Percentiles rank a stretch among this genome's conserved stretches.
phyloP scores from a whole-genome alignment of 768 basidiomycete genomes.

The Termitomyces eurrhizus region DNA sequence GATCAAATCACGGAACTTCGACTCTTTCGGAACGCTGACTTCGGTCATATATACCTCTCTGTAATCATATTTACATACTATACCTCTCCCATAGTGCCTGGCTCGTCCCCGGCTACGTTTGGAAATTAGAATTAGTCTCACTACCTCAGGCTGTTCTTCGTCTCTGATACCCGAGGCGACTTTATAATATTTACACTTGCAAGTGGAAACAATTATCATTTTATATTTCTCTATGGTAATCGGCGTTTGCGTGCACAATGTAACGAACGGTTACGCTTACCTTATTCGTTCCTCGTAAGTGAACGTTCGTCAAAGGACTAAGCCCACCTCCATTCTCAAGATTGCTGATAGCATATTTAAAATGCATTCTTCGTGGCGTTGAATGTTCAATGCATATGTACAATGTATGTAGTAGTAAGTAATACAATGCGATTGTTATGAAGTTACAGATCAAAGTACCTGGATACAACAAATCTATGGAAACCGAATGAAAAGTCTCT shows the following conservation, averaged over 20 bases:
- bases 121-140: neutral
- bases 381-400: neutral
- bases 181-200: too few relatives aligned
- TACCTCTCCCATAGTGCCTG: neutral
- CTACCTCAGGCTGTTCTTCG: neutral
- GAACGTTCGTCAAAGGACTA: too few relatives aligned
- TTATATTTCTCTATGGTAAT: neutral
- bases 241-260: neutral
- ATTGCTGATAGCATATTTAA: neutral
- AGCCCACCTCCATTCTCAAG: neutral
- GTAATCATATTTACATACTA: neutral
- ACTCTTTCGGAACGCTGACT: neutral
- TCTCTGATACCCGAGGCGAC: neutral
- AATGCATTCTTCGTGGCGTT: neutral
- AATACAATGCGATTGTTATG: constrained; percentile 4
- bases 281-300: too few relatives aligned
- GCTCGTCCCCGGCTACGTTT: neutral
- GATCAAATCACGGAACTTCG: neutral
- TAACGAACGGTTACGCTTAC: too few relatives aligned
- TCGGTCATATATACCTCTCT: neutral
- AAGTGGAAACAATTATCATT: too few relatives aligned
- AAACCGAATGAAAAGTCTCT: constrained; percentile 3
- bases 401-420: constrained; percentile 9
- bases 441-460: constrained; percentile 1
- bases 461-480: constrained; percentile 6